Conservation (phyloP, 1,284 basidiomycete genomes). For the Puccinia horiana region DNA sequence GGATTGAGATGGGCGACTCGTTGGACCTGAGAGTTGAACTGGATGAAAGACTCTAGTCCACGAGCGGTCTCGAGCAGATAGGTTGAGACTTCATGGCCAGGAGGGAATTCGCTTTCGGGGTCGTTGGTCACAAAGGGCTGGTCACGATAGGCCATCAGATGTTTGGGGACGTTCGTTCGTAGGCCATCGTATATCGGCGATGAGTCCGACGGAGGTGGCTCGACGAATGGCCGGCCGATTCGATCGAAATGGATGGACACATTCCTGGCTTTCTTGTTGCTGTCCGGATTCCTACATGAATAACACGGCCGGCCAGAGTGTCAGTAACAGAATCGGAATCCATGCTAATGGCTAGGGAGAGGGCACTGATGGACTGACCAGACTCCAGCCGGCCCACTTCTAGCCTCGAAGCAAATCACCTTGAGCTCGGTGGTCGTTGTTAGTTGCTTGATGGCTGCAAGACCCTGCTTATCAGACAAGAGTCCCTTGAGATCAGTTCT, state of each 20-base stretch:
- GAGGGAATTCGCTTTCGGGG: constrained; percentile 52
- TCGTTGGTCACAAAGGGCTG: constrained; percentile 49
- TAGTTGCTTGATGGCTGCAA: constrained; percentile 29
- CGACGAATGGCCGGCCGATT: constrained; percentile 43
- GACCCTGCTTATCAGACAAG: neutral
- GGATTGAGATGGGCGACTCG: constrained; percentile 37
- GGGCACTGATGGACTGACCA: neutral
- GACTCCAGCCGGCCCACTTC: constrained; percentile 10
- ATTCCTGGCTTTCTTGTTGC: constrained; percentile 52
- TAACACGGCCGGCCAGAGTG: neutral
- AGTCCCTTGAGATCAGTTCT: neutral
- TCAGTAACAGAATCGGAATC: no score
- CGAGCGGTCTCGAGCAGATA: constrained; percentile 52
- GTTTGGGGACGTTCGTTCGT: constrained; percentile 56
- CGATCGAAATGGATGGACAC: constrained; percentile 52
- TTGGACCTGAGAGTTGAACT: constrained; percentile 52
- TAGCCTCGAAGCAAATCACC: constrained; percentile 28
- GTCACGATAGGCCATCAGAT: constrained; percentile 56
- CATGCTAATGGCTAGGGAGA: neutral
- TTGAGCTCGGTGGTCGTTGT: constrained; percentile 16
- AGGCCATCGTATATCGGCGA: constrained; percentile 57
- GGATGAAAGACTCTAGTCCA: constrained; percentile 22
- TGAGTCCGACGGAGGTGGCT: constrained; percentile 11
- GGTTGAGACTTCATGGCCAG: constrained; percentile 51
- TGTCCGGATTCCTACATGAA: constrained; percentile 41